Base-by-base conservation (phyloP, 73 alveolate species). In the Paramecium octaurelia region DNA sequence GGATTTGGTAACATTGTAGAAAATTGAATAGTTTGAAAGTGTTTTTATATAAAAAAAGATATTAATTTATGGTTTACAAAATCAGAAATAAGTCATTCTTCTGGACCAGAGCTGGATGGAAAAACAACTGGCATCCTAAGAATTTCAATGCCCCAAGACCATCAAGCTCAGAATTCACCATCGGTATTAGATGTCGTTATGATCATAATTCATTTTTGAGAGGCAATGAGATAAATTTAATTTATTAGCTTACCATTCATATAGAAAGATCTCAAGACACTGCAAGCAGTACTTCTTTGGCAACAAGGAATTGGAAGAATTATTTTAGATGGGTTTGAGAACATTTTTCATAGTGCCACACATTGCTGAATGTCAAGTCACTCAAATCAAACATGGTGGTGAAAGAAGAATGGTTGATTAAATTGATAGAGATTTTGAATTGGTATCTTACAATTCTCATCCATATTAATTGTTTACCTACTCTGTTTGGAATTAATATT, bases 101-200 rank as follows among this genome's bases (percentile, higher is more conserved):
- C 84, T 89, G 94, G 94, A 89, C 94, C 16, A 89, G 94, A 71
- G 94, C 94, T 44, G 94, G 94, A 70, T 89, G 94, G 94, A 89
- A 83, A 73, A 89, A 89, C 50, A 89, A 89, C 57, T 89, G 94
- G 94, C 94, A 89, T 64, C 94, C 94, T 71, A 89, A 89, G 85
- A 89, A 89, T 83, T 89, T 89, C 31, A 89, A 89, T 89, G 94
- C 94, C 46, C 94, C 94, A 24, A 69, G 94, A 71, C 94, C 94
- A 58, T 70, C 94, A 59, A 70, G 84, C 34, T 77, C 89, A 44
- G 94, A 89, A 89, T 89, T 89, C 85, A 70, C 92, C 38, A 89
- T 89, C 23, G 94, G 85, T 50, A 89, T 89, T 34, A 89, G 94
- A 89, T 89, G 94, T 85, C 71, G 94, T 58, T 59, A 89, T 27